Conservation (phyloP, 2,329 filamentous ascomycete species). For the Ramularia endophylla region DNA sequence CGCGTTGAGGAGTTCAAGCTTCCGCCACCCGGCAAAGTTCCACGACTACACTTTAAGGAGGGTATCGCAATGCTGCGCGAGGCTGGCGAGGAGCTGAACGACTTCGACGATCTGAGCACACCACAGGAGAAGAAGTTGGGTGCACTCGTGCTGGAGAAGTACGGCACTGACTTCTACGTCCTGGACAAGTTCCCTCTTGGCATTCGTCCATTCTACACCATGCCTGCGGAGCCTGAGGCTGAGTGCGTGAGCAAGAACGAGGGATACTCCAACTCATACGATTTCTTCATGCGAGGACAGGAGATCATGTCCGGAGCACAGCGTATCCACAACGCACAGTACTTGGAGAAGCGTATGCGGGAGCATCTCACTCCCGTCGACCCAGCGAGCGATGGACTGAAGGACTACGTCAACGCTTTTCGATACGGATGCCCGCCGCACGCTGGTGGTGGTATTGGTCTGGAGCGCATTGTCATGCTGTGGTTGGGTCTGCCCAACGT, state of each 20-base stretch:
- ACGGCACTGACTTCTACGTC: constrained; percentile 91
- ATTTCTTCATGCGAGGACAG: constrained; percentile 66
- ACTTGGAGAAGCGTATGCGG: constrained; percentile 53
- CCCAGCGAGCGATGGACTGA: constrained; percentile 53
- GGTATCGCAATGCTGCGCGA: constrained; percentile 71
- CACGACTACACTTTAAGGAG: constrained; percentile 71
- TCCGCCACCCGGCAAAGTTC: constrained; percentile 66
- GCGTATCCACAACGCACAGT: constrained; percentile 57
- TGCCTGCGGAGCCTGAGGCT: constrained; percentile 58
- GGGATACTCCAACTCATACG: constrained; percentile 59
- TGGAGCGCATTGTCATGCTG: constrained; percentile 63
- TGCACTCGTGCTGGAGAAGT: constrained; percentile 78
- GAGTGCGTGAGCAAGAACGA: constrained; percentile 42
- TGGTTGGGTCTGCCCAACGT: constrained; percentile 61
- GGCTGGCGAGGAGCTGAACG: constrained; percentile 67
- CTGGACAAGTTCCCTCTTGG: constrained; percentile 92
- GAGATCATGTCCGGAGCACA: constrained; percentile 64
- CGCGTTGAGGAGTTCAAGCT: constrained; percentile 73
- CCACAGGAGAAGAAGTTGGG: constrained; percentile 87
- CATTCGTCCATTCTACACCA: constrained; percentile 88
- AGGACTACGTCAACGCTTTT: constrained; percentile 60
- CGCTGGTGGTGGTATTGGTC: constrained; percentile 58
- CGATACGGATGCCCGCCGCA: constrained; percentile 59
- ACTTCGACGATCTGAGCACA: constrained; percentile 74
- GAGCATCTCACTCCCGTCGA: constrained; percentile 52